Base-by-base conservation (phyloP, 768 basidiomycete species). In the Hortiboletus campestris region DNA sequence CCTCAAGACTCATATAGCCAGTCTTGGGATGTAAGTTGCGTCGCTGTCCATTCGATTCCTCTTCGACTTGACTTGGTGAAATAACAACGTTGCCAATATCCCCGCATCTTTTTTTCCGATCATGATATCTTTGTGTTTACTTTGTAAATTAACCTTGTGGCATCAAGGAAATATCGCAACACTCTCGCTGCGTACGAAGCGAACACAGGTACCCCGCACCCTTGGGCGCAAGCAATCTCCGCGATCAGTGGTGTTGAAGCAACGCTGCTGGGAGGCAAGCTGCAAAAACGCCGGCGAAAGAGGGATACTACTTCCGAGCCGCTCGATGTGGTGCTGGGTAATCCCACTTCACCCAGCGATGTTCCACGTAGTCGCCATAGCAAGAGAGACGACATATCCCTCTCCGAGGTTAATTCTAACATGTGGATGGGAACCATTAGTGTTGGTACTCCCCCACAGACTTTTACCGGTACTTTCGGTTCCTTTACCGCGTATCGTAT, bases 341-440 rank as follows among this genome's bases (percentile, higher is more conserved):
- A 41, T 44, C 7, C 28, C 31, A 22, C 19, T 35, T 43, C 50
- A 16, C 20, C 41, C 38, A 19, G 8, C 14, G 44, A 49, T 25
- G 49, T 47, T 42, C 43, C 22, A 10, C 51, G n/a, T 38, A 53
- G 61, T 41, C 43, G n/a, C n/a, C 48, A 47, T n/a, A 19, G 4
- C 49, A 72, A 66, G 63, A 70, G 75, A 36, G 66, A 56, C 22
- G 66, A 67, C 3, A 68, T 66, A 29, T 42, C 69, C 9, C 70
- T 83, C 38, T 69, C 70, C 12, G 73, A 75, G 47, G 72, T 76
- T 45, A 62, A 66, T 50, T 69, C 68, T 14, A 59, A 67, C 41
- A 66, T 81, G 55, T 83, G 81, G 81, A 71, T 73, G 38, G 80
- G 80, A 25, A 50, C 67, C 6, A 76, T 82, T 41, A 65, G 65